These are phyloP conservation scores for Pycnococcus provasolii DNA, from an alignment of 139 green algal species.

Conservation along the genomic window DNA sequence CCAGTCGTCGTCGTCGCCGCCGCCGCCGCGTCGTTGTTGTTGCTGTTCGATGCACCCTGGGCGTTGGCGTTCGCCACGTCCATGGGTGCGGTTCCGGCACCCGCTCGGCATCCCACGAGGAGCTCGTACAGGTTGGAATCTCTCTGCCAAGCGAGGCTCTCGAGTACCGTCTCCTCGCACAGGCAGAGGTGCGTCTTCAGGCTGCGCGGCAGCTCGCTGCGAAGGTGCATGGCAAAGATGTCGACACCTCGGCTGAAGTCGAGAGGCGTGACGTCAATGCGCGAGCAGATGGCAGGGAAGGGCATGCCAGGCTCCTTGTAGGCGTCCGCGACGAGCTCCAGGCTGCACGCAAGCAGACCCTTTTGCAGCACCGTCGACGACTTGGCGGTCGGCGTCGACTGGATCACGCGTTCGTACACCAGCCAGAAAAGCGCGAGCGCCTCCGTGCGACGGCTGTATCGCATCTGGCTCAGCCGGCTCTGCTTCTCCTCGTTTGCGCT, in stretches of 20 bases:
- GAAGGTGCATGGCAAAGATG: conserved; percentile 28
- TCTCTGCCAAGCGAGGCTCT: conserved; percentile 31
- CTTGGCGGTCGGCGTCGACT: too few relatives aligned
- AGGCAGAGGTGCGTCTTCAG: conserved; percentile 35
- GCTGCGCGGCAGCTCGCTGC: conserved; percentile 27
- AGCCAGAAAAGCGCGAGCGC: too few relatives aligned
- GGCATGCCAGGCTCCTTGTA: conserved; percentile 23
- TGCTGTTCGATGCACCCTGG: background rate
- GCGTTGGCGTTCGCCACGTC: too few relatives aligned
- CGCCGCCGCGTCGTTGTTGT: background rate
- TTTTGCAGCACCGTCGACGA: background rate
- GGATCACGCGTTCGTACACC: too few relatives aligned
- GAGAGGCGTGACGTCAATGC: conserved; percentile 30
- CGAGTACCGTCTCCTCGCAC: conserved; percentile 39
- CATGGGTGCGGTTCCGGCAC: too few relatives aligned
- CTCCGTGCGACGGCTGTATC: too few relatives aligned
- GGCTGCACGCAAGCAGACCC: conserved; percentile 22
- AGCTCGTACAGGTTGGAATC: conserved; percentile 6
- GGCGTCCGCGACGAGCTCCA: conserved; percentile 31
- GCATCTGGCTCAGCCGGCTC: too few relatives aligned
- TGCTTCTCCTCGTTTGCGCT: too few relatives aligned
- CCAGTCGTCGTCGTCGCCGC: background rate
- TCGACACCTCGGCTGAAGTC: conserved; percentile 37
- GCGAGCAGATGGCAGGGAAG: conserved; percentile 27
- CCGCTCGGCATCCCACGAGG: background rate